phyloP scores from a whole-genome alignment of 345 rosid species.

The Moringa oleifera region DNA sequence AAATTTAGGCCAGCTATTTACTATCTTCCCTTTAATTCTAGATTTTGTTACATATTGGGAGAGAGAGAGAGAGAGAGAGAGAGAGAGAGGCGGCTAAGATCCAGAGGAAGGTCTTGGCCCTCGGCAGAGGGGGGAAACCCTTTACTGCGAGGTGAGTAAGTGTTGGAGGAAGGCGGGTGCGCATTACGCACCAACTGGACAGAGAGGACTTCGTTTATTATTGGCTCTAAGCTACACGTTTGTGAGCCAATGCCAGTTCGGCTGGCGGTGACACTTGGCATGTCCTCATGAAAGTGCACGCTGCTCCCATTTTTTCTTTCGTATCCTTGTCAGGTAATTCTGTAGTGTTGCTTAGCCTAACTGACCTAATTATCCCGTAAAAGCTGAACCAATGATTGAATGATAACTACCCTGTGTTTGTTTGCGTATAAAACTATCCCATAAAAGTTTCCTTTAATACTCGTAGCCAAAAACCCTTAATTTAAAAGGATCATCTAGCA shows the following conservation, averaged over 20 bases:
- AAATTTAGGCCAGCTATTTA: not conserved
- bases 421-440: too few relatives aligned
- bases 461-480: too few relatives aligned
- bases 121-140: not conserved
- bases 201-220: not conserved
- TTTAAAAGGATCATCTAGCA: too few relatives aligned
- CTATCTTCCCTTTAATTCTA: constrained; percentile 6
- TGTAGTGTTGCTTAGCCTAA: too few relatives aligned
- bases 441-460: too few relatives aligned
- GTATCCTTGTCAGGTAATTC: too few relatives aligned
- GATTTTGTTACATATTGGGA: not conserved
- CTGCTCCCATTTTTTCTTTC: not conserved
- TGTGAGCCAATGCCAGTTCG: not conserved
- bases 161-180: constrained; percentile 2
- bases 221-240: not conserved
- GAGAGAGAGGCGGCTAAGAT: constrained; percentile 5
- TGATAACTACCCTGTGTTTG: too few relatives aligned
- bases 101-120: constrained; percentile 1
- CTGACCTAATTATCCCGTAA: too few relatives aligned
- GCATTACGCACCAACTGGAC: not conserved
- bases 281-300: not conserved
- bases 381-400: too few relatives aligned
- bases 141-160: constrained; percentile 5
- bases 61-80: not conserved
- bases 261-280: not conserved